Conservation (phyloP, 2,329 filamentous ascomycete species). For the Penicillium thymicola region DNA sequence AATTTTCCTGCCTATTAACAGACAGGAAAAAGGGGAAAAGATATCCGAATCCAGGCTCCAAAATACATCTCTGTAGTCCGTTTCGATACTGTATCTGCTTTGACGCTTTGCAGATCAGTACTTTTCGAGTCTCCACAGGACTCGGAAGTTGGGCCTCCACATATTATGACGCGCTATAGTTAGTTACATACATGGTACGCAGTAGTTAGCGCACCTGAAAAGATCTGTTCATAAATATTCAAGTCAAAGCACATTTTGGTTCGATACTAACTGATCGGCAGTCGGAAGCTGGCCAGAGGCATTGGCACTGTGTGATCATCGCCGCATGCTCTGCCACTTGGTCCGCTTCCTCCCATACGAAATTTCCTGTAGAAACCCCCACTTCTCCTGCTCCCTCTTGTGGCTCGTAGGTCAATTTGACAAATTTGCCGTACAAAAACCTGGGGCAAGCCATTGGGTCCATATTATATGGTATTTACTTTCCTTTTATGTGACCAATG, state of each 20-base stretch:
- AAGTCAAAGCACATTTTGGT: neutral
- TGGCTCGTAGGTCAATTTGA: neutral
- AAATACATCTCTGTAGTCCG: neutral
- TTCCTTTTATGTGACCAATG: neutral
- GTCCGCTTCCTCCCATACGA: neutral
- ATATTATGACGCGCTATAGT: neutral
- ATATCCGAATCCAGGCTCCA: neutral
- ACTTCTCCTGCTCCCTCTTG: neutral
- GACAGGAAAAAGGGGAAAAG: neutral
- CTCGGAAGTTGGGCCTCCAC: neutral
- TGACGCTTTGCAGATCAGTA: constrained; percentile 3
- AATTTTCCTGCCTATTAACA: neutral
- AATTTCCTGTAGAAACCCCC: neutral
- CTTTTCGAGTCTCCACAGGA: neutral
- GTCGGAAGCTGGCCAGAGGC: neutral
- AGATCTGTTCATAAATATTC: neutral
- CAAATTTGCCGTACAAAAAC: neutral
- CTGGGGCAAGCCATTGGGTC: neutral
- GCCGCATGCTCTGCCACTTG: neutral
- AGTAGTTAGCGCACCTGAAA: neutral
- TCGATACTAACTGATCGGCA: neutral
- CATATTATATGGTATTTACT: neutral
- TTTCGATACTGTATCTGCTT: constrained; percentile 7
- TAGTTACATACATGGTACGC: neutral
- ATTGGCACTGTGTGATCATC: neutral